Evolutionary conservation across 257 asterid genomes (phyloP), one percentile per base, ranked within the genome.

Genomic region (Nicotiana otophora): DNA sequence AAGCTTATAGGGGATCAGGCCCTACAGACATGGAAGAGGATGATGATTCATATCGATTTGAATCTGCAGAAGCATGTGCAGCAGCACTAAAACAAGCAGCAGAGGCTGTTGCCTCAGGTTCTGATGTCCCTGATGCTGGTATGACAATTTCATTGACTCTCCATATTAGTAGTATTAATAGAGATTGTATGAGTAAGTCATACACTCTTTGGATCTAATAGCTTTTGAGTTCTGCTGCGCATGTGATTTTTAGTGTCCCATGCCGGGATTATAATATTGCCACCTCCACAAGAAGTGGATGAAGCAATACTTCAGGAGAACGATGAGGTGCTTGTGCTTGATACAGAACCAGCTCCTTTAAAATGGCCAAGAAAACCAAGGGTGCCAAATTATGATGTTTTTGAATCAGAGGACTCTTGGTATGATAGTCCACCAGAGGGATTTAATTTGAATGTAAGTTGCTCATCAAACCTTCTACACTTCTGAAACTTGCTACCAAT

Each of bases 21-120:
- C 70, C 89, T 26, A 76, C 58, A 9, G 85, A 77, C 14, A 85
- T 86, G 78, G 92, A 87, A 82, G 86, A 39, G 31, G 87, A 79
- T 77, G 90, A 86, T 48, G 90, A 84, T 83, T 80, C 92, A 4
- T 53, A 86, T 83, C 88, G 96, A 85, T 86, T 91, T 85, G 89
- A 82, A 63, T 94, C 97, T 79, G 97, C 98, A 28, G 95, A 96
- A 89, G 97, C 97, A 75, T 92, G 96, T 90, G 98, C 98, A n/a
- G 84, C 61, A 87, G 98, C 97, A 67, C 88, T 96, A 84, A 88
- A 82, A 72, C 84, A 89, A 88, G 99, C 96, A 74, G 94, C 98
- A 55, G 98, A 92, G 87, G 95, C 91, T 84, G 97, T 94, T 86
- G 93, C 91, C 84, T 89, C 93, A 3, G 97, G 96, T 78, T 84